phyloP scores from a whole-genome alignment of 1,139 yeast species.

The Blastobotrys proliferans region DNA sequence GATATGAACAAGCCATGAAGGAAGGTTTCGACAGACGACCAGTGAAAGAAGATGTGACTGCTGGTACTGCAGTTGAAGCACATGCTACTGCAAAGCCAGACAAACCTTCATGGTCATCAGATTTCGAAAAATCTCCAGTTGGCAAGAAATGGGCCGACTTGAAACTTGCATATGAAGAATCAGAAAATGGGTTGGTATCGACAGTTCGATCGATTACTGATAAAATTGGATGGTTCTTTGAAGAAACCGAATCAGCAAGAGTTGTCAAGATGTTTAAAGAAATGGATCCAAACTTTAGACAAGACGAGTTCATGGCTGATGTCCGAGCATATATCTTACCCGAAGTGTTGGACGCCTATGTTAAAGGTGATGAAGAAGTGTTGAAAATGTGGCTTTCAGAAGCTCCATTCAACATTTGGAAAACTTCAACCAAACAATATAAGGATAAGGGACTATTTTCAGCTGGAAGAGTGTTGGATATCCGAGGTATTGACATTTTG shows the following conservation, averaged over 20 bases:
- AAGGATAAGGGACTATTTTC: constrained; percentile 88
- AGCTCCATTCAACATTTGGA: constrained; percentile 94
- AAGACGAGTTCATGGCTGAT: constrained; percentile 76
- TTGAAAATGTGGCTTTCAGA: constrained; percentile 92
- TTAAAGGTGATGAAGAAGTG: constrained; percentile 80
- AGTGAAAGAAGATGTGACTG: constrained; percentile 76
- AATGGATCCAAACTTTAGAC: constrained; percentile 85
- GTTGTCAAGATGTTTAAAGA: constrained; percentile 80
- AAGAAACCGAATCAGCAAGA: constrained; percentile 94
- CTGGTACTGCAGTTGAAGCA: constrained; percentile 77
- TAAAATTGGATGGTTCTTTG: constrained; percentile 81
- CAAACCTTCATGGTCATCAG: constrained; percentile 57
- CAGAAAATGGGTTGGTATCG: constrained; percentile 87
- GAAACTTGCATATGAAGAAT: constrained; percentile 73
- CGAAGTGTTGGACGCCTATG: constrained; percentile 92
- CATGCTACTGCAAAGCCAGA: constrained; percentile 80
- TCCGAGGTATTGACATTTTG: constrained; percentile 91
- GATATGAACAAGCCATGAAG: constrained; percentile 52
- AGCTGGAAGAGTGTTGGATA: constrained; percentile 88
- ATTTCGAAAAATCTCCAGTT: constrained; percentile 62
- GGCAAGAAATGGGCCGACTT: constrained; percentile 63
- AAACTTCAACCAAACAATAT: constrained; percentile 89
- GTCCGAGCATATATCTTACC: constrained; percentile 92
- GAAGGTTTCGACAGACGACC: constrained; percentile 56
- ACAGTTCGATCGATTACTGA: constrained; percentile 74